Evolutionary conservation across 2,329 filamentous ascomycete genomes (phyloP).

Genomic region (Sarocladium oryzae): DNA sequence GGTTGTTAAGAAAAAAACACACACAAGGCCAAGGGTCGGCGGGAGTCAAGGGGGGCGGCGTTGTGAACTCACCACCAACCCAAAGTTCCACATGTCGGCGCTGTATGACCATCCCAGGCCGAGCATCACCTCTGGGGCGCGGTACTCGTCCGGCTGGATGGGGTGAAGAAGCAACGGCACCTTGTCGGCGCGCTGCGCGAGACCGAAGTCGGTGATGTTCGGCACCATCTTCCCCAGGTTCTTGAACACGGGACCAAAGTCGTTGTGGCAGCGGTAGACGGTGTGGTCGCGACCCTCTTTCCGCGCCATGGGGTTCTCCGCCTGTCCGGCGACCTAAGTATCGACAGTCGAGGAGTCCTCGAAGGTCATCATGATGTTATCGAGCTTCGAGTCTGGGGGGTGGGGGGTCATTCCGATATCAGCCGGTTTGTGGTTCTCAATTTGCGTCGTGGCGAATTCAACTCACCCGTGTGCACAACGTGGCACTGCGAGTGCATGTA

Average conservation of each 20-base stretch:
- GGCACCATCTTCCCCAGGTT: neutral
- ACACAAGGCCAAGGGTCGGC: too few relatives aligned
- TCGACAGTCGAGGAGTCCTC: conserved; percentile 17
- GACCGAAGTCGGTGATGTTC: neutral
- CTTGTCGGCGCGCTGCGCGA: neutral
- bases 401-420: too few relatives aligned
- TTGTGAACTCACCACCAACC: conserved; percentile 15
- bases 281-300: neutral
- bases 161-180: conserved; percentile 11
- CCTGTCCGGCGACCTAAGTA: conserved; percentile 14
- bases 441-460: neutral
- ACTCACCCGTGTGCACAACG: conserved; percentile 36
- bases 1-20: too few relatives aligned
- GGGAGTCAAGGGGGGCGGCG: too few relatives aligned
- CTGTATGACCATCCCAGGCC: conserved; percentile 17
- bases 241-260: neutral
- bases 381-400: conserved; percentile 17
- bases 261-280: neutral
- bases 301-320: neutral
- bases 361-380: conserved; percentile 19
- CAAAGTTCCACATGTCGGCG: conserved; percentile 15
- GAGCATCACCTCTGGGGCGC: conserved; percentile 18
- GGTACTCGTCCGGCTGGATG: conserved; percentile 18
- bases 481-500: conserved; percentile 34
- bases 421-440: neutral